Conservation (phyloP, 1,284 basidiomycete genomes). For the Flammula alnicola region DNA sequence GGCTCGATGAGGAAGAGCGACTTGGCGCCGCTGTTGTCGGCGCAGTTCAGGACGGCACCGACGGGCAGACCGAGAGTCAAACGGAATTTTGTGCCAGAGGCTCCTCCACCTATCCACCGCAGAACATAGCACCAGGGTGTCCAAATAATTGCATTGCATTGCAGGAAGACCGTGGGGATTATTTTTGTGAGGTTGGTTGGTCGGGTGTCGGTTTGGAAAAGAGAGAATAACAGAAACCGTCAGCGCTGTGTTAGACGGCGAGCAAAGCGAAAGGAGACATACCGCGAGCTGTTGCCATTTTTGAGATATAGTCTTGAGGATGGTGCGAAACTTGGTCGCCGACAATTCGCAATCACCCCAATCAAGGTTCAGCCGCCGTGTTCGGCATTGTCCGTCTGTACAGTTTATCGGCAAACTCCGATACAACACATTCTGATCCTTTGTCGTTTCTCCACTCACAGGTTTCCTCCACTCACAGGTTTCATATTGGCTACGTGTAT, state of each 20-base stretch:
- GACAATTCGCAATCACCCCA: constrained; percentile 4
- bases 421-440: too few species aligned
- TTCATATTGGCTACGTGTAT: too few species aligned
- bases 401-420: constrained; percentile 40
- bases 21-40: constrained; percentile 99
- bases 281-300: constrained; percentile 42
- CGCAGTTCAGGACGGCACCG: constrained; percentile 99
- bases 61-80: constrained; percentile 97
- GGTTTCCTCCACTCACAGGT: too few species aligned
- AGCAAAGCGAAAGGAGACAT: constrained; percentile 17
- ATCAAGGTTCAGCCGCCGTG: constrained; percentile 40
- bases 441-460: too few species aligned
- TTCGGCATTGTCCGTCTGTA: constrained; percentile 37
- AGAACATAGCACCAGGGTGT: constrained; percentile 2
- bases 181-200: constrained; percentile 6
- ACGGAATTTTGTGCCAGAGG: constrained; percentile 95
- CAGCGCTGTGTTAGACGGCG: constrained; percentile 12
- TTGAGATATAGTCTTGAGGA: constrained; percentile 35
- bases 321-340: constrained; percentile 23
- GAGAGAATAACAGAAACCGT: constrained; percentile 5
- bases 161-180: not conserved
- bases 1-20: constrained; percentile 92
- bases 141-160: constrained; percentile 3
- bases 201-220: constrained; percentile 6
- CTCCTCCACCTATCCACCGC: constrained; percentile 40